Evolutionary conservation across 2,329 filamentous ascomycete genomes (phyloP).

Genomic region (Arthrobotrys musiformis): DNA sequence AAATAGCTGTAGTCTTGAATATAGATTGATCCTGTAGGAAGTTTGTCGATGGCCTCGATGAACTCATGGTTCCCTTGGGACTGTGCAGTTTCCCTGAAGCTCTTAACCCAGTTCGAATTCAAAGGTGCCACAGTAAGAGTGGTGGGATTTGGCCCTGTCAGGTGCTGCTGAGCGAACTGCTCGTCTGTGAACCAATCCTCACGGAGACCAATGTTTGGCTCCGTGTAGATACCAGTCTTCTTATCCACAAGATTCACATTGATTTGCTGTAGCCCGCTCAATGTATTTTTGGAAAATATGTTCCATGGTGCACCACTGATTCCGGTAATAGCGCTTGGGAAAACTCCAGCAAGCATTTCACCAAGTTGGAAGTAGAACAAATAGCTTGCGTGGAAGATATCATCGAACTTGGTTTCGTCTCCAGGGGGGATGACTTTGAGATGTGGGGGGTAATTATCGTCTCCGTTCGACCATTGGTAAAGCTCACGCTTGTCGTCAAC

Average conservation of each 20-base stretch:
- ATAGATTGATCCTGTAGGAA: conserved; percentile 52
- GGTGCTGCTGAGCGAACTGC: conserved; percentile 64
- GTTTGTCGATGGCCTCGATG: conserved; percentile 62
- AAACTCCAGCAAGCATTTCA: conserved; percentile 56
- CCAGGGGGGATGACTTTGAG: conserved; percentile 58
- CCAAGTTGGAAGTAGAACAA: conserved; percentile 59
- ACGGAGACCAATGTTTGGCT: conserved; percentile 58
- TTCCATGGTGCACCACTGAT: conserved; percentile 22
- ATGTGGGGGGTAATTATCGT: conserved; percentile 59
- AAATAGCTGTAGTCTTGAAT: conserved; percentile 60
- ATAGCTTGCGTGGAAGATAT: conserved; percentile 59
- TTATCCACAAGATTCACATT: conserved; percentile 47
- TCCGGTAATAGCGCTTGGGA: conserved; percentile 39
- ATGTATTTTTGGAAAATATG: neutral
- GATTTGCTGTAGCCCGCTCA: conserved; percentile 30
- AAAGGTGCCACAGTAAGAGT: conserved; percentile 53
- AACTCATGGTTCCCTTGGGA: conserved; percentile 60
- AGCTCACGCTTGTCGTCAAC: conserved; percentile 1
- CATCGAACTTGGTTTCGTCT: conserved; percentile 56
- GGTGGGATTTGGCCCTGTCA: conserved; percentile 62
- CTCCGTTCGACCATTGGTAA: neutral
- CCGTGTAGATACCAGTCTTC: conserved; percentile 59
- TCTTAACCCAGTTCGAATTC: conserved; percentile 54
- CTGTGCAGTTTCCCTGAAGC: conserved; percentile 55
- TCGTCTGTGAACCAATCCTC: conserved; percentile 60